Percentiles rank a stretch among this genome's conserved stretches.
phyloP scores from a whole-genome alignment of 345 rosid species.

The Durio zibethinus region DNA sequence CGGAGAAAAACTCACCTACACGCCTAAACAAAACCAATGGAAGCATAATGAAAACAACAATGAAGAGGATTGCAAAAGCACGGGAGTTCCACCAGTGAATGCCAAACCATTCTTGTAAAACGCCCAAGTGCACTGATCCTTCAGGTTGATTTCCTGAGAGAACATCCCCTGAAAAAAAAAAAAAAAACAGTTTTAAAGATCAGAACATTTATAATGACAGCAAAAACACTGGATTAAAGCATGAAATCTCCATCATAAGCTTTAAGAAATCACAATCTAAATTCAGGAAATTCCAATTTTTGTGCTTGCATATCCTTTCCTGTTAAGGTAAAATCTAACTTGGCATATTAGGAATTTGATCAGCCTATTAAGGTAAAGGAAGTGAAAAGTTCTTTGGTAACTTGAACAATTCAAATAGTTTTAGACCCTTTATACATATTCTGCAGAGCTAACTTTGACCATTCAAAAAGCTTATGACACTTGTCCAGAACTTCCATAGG shows the following conservation, averaged over 20 bases:
- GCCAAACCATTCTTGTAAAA: slow-evolving; percentile 87
- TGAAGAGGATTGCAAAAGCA: slow-evolving; percentile 50
- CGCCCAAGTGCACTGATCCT: slow-evolving; percentile 60
- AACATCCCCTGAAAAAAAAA: slow-evolving; percentile 56
- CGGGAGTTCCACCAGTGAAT: slow-evolving; percentile 79
- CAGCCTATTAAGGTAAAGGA: background rate
- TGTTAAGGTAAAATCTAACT: background rate
- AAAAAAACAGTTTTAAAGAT: background rate
- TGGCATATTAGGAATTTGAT: background rate
- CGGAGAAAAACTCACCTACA: slow-evolving; percentile 39
- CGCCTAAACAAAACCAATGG: slow-evolving; percentile 60
- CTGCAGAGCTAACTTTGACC: background rate
- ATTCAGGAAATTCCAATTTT: background rate
- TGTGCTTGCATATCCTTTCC: background rate
- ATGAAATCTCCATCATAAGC: background rate
- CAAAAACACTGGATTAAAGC: background rate
- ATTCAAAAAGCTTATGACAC: background rate
- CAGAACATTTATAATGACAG: background rate
- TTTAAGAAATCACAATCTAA: background rate
- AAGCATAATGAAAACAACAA: slow-evolving; percentile 51
- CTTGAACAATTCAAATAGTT: background rate
- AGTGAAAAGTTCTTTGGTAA: background rate
- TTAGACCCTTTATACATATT: background rate
- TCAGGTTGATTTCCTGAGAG: slow-evolving; percentile 56
- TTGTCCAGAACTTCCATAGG: background rate